Evolutionary conservation across 1,284 basidiomycete genomes (phyloP), one percentile per base, ranked within the genome.

Genomic region (Irpex sp.): DNA sequence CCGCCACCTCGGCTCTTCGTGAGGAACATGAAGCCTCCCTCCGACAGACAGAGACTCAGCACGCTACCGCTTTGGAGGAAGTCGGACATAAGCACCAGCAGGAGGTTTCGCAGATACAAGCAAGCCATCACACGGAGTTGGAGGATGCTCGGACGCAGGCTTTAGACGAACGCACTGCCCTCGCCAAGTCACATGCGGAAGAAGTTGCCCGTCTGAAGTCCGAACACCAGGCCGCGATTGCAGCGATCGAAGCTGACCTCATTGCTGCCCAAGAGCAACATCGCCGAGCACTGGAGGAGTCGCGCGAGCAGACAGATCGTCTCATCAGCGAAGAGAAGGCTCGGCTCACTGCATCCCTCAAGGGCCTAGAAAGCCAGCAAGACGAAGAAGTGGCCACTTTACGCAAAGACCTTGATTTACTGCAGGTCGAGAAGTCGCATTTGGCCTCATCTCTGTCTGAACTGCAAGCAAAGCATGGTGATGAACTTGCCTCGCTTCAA

Each of bases 11-110:
- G 79, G 56, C 78, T 75, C 31, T 62, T 36, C 58, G 52, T 17
- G 79, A 80, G 65, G 83, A 86, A 59, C 75, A 82, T 57, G 87
- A 89, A 59, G 78, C 78, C 1, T 76, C 80, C 5, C 70, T 86
- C n/a, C 78, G 76, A 56, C 68, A 74, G 19, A 75, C 83, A 31
- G 80, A 83, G 70, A 82, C 87, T 69, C 82, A 85, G 66, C 88
- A 91, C 60, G 80, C 81, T 1, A 69, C 74, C 2, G 73, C 84
- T 37, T 76, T 92, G 5, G 75, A 81, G 62, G 85, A 87, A 61
- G 68, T 87, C 34, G 82, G 84, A 65, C 79, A 75, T 58, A 77
- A 78, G 17, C 87, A 91, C 66, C 77, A 83, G 59, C 80, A 82
- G 57, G 84, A 88, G 49, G 64, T 85, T 15, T 71, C 74, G 5